A percentile compares a stretch with the other conserved stretches of the same genome.
phyloP scores from a whole-genome alignment of 305 asterid genomes.

The Andrographis paniculata region DNA sequence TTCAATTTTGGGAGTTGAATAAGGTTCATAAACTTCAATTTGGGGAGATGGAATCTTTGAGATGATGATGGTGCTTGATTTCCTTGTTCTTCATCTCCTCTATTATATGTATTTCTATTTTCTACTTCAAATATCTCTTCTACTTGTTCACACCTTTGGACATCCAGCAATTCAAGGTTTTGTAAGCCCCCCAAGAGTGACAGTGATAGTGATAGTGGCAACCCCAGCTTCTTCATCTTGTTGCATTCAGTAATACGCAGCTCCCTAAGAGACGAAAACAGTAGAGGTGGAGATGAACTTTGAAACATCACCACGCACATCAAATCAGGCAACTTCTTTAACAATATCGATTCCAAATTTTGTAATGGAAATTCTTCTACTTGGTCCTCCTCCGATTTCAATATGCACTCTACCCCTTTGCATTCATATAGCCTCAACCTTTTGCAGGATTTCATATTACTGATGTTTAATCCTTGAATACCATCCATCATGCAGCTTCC shows the following conservation, averaged over 20 bases:
- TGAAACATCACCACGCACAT: not conserved
- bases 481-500: not conserved
- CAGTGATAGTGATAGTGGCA: too few relatives aligned
- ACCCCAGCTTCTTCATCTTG: not conserved
- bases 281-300: not conserved
- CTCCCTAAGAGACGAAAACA: not conserved
- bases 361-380: not conserved
- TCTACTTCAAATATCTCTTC: not conserved
- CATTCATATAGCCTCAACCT: not conserved
- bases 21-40: not conserved
- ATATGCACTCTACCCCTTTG: slow-evolving; percentile 4
- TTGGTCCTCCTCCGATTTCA: not conserved
- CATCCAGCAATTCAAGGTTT: not conserved
- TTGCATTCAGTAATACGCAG: not conserved
- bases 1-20: not conserved
- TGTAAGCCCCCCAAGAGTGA: too few relatives aligned
- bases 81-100: not conserved
- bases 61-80: not conserved
- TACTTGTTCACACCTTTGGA: not conserved
- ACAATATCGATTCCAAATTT: too few relatives aligned
- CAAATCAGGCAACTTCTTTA: not conserved
- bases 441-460: not conserved
- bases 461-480: not conserved
- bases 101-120: too few relatives aligned
- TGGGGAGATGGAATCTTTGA: not conserved